Base-by-base conservation (phyloP, 2,329 filamentous ascomycete genomes). In the Cadophora luteo-olivacea region DNA sequence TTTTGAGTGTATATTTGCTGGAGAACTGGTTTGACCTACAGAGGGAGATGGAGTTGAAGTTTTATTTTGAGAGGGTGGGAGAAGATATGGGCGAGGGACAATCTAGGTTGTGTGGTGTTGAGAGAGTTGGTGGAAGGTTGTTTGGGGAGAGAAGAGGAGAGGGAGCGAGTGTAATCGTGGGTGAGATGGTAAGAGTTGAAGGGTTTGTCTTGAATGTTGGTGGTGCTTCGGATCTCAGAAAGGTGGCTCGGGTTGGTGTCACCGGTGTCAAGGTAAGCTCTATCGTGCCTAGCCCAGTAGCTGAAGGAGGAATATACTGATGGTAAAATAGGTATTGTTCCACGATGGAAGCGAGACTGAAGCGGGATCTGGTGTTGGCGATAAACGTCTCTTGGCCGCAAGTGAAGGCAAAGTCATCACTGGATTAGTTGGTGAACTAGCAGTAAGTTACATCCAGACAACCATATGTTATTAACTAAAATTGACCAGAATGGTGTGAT, bases 401-500 rank as follows among this genome's bases (percentile, higher is more conserved):
- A 52, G 48, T 22, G 36, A 57, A 57, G 64, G 64, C 22, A 66
- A 63, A 29, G 52, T 60, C 19, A 38, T 69, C 8, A 68, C 64
- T n/a, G 69, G 69, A 4, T 45, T 69, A 4, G 51, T 65, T 19
- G 67, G 67, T 2, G 64, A 64, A 58, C 19, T 69, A 14, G 55
- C 33, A 14, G 69, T 64, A 61, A 45, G 38, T 55, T 1, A 11
- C n/a, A 25, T 52, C 41, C 5, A 5, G 19, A 19, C 41, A 4
- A 14, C n/a, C 24, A 7, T 11, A 14, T n/a, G 22, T 8, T 1
- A 14, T 22, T 5, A 0, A 14, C 4, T 41, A 57, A 5, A 12
- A 8, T 29, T 11, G 36, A 38, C 9, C 12, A 72, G 65, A 57
- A 69, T 11, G 65, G 70, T 12, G 57, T 61, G 4, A 69, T 72